A percentile compares a stretch with the other conserved stretches of the same genome.
phyloP scores from a whole-genome alignment of 2,329 filamentous ascomycete genomes.

The Phyllosticta citribraziliensis region DNA sequence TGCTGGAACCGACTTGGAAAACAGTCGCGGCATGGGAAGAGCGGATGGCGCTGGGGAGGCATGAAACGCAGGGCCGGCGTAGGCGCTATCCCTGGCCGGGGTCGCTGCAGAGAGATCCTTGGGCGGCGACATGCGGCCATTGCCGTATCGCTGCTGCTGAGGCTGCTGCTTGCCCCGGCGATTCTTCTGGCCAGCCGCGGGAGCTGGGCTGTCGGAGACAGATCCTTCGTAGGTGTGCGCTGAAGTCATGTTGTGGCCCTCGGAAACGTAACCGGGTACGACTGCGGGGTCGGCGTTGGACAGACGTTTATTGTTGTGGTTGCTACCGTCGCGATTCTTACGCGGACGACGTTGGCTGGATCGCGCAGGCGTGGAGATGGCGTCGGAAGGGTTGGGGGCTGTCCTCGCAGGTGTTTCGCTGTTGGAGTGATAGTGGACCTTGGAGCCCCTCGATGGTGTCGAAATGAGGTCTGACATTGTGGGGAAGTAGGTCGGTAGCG shows the following conservation, averaged over 20 bases:
- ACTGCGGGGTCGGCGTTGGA: constrained; percentile 8
- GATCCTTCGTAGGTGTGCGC: constrained; percentile 32
- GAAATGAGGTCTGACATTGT: constrained; percentile 4
- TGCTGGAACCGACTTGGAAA: constrained; percentile 64
- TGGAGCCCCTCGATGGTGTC: constrained; percentile 23
- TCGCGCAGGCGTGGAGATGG: constrained; percentile 16
- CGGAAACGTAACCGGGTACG: constrained; percentile 14
- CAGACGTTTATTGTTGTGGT: constrained; percentile 14
- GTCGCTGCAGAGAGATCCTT: constrained; percentile 14
- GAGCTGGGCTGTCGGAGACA: constrained; percentile 24
- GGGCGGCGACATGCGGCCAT: background rate
- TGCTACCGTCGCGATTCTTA: constrained; percentile 24
- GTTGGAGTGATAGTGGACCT: constrained; percentile 22
- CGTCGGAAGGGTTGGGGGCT: constrained; percentile 17
- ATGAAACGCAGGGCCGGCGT: constrained; percentile 90
- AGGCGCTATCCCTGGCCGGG: constrained; percentile 47
- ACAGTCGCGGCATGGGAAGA: constrained; percentile 82
- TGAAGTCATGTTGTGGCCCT: constrained; percentile 8
- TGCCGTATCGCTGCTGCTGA: background rate
- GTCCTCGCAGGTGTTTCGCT: constrained; percentile 15
- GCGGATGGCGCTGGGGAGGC: constrained; percentile 86
- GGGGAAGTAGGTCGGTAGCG: background rate
- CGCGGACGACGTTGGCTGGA: constrained; percentile 21
- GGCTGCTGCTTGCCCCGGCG: background rate
- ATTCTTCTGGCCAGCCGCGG: constrained; percentile 1